Conservation (phyloP, 768 basidiomycete genomes). For the Lentinula sp. region DNA sequence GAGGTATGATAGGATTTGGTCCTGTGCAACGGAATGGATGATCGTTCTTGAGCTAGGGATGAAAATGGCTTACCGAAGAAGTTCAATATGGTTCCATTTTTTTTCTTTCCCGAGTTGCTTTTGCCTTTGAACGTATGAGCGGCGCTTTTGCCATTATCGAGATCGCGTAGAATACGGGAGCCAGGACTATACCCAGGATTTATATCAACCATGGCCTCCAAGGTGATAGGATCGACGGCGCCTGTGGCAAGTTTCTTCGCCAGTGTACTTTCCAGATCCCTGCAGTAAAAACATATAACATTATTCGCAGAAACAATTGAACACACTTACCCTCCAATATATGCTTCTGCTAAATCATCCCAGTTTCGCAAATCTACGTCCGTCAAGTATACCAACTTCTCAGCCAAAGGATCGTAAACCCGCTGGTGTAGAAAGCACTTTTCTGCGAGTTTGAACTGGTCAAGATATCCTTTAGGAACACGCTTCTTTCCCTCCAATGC, state of each 20-base stretch:
- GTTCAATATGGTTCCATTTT: slow-evolving; percentile 38
- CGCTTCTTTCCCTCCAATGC: slow-evolving; percentile 78
- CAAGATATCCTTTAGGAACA: slow-evolving; percentile 72
- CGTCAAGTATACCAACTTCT: slow-evolving; percentile 66
- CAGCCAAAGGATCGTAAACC: slow-evolving; percentile 72
- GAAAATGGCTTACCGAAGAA: slow-evolving; percentile 53
- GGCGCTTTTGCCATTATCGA: slow-evolving; percentile 16
- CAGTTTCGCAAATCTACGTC: slow-evolving; percentile 48
- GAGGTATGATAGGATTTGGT: slow-evolving; percentile 35
- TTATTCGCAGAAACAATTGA: neutral
- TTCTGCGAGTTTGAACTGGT: slow-evolving; percentile 76
- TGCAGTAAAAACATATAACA: slow-evolving; percentile 20
- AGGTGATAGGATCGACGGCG: slow-evolving; percentile 63
- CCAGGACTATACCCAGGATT: slow-evolving; percentile 55
- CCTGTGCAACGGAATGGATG: slow-evolving; percentile 19
- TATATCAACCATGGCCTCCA: slow-evolving; percentile 71
- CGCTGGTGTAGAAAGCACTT: slow-evolving; percentile 90
- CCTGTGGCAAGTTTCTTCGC: slow-evolving; percentile 68
- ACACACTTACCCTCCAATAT: slow-evolving; percentile 58
- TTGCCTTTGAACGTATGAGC: slow-evolving; percentile 34
- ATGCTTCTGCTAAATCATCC: slow-evolving; percentile 58
- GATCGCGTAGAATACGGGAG: slow-evolving; percentile 23
- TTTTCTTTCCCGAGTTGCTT: slow-evolving; percentile 35
- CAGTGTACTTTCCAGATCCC: slow-evolving; percentile 55
- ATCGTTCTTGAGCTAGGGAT: neutral